Evolutionary conservation across 2,329 filamentous ascomycete genomes (phyloP).

Genomic region (Phialocephala sp.): DNA sequence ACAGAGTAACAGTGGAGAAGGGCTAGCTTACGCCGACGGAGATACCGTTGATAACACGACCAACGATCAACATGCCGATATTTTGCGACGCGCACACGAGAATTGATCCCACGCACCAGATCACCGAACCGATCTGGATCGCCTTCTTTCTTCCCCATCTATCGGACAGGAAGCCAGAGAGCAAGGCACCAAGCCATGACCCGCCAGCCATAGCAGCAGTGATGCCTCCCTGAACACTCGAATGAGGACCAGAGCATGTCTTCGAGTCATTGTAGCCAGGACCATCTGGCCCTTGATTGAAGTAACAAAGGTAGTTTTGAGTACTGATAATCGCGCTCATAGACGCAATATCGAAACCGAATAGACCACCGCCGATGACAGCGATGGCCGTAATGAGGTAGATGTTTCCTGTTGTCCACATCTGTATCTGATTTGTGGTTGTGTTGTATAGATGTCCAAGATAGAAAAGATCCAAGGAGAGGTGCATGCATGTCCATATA

Average conservation of each 20-base stretch:
- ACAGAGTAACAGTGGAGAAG: not conserved
- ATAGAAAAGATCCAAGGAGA: not conserved
- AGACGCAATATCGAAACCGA: conserved; percentile 59
- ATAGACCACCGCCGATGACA: conserved; percentile 35
- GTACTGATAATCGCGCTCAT: conserved; percentile 62
- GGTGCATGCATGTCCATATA: not conserved
- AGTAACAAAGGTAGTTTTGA: conserved; percentile 56
- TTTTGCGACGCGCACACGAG: conserved; percentile 64
- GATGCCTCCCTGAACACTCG: conserved; percentile 64
- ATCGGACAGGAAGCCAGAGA: conserved; percentile 64
- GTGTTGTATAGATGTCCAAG: not conserved
- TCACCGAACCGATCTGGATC: conserved; percentile 51
- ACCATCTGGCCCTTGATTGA: conserved; percentile 45
- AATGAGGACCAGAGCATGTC: conserved; percentile 57
- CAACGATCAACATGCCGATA: conserved; percentile 57
- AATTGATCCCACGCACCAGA: conserved; percentile 61
- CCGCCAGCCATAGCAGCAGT: conserved; percentile 73
- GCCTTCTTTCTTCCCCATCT: conserved; percentile 54
- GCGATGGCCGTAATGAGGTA: conserved; percentile 36
- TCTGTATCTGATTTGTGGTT: conserved; percentile 15
- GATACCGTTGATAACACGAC: conserved; percentile 65
- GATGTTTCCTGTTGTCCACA: conserved; percentile 33
- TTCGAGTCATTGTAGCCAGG: conserved; percentile 45
- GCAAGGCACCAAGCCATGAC: conserved; percentile 67
- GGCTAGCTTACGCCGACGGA: conserved; percentile 55